Conservation (phyloP, 495 filamentous ascomycete species). For the Daldinia concentrica region DNA sequence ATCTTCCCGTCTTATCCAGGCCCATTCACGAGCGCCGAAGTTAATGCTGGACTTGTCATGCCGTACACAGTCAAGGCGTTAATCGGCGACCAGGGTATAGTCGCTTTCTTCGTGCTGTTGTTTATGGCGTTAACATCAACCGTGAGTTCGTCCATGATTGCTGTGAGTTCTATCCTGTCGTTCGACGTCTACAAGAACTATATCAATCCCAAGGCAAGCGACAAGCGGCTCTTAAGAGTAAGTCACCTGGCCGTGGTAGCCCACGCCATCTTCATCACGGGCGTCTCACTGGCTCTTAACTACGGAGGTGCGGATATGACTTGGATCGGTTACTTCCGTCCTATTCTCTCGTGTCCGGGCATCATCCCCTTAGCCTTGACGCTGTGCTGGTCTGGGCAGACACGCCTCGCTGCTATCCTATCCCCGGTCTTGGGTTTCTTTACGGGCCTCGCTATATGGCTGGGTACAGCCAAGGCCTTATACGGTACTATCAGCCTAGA, state of each 20-base stretch:
- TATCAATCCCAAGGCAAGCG: constrained; percentile 63
- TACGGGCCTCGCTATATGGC: constrained; percentile 78
- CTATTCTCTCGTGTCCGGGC: constrained; percentile 77
- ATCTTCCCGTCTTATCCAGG: constrained; percentile 70
- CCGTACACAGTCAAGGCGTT: constrained; percentile 82
- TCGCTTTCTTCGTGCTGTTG: constrained; percentile 77
- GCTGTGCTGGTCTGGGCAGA: constrained; percentile 78
- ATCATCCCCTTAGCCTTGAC: constrained; percentile 79
- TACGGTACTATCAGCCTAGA: constrained; percentile 73
- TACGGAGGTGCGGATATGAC: constrained; percentile 60
- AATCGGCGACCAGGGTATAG: constrained; percentile 81
- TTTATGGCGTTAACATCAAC: constrained; percentile 92
- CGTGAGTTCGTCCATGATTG: constrained; percentile 81
- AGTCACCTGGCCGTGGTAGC: constrained; percentile 74
- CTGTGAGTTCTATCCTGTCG: constrained; percentile 83
- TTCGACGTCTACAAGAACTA: constrained; percentile 81
- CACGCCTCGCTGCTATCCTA: constrained; percentile 70
- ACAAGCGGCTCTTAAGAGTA: constrained; percentile 76
- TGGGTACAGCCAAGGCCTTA: constrained; percentile 76
- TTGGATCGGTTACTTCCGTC: constrained; percentile 78
- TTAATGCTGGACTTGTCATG: constrained; percentile 80
- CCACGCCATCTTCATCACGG: constrained; percentile 78
- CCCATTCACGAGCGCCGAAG: constrained; percentile 70
- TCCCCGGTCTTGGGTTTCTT: constrained; percentile 75
- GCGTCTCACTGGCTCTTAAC: constrained; percentile 74